These are phyloP conservation scores for Amyloporia xantha DNA, from an alignment of 768 basidiomycete genomes.

Conservation along the genomic window DNA sequence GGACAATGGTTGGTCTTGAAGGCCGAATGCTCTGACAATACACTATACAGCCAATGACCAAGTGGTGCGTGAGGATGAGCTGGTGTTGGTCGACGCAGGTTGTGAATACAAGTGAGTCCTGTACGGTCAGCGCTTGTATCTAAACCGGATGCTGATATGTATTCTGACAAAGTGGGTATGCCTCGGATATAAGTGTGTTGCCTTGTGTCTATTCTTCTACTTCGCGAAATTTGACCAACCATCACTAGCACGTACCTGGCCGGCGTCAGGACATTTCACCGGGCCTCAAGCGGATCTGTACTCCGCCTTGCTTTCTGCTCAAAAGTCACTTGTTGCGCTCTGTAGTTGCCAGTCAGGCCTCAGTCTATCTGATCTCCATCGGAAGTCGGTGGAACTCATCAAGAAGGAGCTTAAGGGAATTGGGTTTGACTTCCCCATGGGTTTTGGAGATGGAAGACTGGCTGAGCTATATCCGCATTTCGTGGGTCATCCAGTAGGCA, in stretches of 20 bases:
- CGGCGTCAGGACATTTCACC: constrained; percentile 76
- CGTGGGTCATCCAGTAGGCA: constrained; percentile 86
- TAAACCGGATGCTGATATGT: constrained; percentile 5
- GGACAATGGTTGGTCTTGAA: constrained; percentile 22
- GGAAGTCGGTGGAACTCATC: constrained; percentile 59
- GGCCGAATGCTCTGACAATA: constrained; percentile 83
- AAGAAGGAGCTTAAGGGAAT: constrained; percentile 70
- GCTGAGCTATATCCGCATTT: constrained; percentile 87
- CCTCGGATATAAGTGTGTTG: constrained; percentile 82
- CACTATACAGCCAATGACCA: constrained; percentile 95
- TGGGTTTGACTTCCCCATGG: constrained; percentile 61
- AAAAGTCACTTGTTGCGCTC: constrained; percentile 56
- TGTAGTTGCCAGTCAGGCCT: constrained; percentile 53
- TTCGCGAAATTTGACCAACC: neutral
- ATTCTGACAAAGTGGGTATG: constrained; percentile 69
- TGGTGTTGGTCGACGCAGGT: constrained; percentile 85
- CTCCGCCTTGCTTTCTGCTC: constrained; percentile 62
- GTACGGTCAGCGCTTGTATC: neutral
- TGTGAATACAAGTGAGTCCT: constrained; percentile 78
- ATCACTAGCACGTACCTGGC: constrained; percentile 73
- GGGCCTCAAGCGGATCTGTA: constrained; percentile 82
- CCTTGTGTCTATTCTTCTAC: neutral
- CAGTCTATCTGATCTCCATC: constrained; percentile 73
- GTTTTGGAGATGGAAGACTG: constrained; percentile 45
- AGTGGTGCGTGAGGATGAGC: constrained; percentile 58